Conservation (phyloP, 257 asterid genomes). For the Salvia miltiorrhiza region DNA sequence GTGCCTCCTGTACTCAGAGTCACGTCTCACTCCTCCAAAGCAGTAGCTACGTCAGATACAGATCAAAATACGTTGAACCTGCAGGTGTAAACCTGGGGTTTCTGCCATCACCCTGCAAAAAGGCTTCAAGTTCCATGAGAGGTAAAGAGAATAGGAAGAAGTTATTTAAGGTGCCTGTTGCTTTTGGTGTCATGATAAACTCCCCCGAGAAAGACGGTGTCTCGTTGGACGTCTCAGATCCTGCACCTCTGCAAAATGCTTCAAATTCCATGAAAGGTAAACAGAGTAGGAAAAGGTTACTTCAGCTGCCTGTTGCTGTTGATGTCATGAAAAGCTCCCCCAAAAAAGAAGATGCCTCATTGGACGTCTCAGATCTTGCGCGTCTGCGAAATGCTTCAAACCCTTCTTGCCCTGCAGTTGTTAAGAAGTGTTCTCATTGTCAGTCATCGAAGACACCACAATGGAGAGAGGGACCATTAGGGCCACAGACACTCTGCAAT, state of each 20-base stretch:
- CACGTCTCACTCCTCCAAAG: slow-evolving; percentile 67
- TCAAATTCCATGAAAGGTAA: slow-evolving; percentile 23
- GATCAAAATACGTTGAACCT: slow-evolving; percentile 53
- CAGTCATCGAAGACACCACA: slow-evolving; percentile 65
- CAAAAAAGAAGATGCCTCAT: background rate
- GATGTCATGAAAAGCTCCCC: background rate
- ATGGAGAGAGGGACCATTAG: slow-evolving; percentile 79
- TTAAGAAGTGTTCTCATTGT: slow-evolving; percentile 63
- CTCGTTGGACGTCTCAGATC: background rate
- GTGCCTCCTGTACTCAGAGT: slow-evolving; percentile 49
- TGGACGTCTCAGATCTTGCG: background rate
- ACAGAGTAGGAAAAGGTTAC: slow-evolving; percentile 29
- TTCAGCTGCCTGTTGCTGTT: slow-evolving; percentile 11
- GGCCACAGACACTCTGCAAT: slow-evolving; percentile 63
- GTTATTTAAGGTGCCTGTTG: slow-evolving; percentile 8
- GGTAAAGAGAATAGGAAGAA: slow-evolving; percentile 30
- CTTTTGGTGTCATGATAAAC: background rate
- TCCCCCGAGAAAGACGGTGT: background rate
- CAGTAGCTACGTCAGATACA: slow-evolving; percentile 39
- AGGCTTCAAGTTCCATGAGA: slow-evolving; percentile 29
- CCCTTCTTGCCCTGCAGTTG: slow-evolving; percentile 5
- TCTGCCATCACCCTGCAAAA: slow-evolving; percentile 33
- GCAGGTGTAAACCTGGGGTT: slow-evolving; percentile 46
- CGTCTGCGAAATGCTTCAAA: slow-evolving; percentile 21
- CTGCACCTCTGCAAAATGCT: slow-evolving; percentile 22